A percentile compares a stretch with the other conserved stretches of the same genome.
phyloP scores from a whole-genome alignment of 805 yeast species.

The Nakazawaea ishiwadae region DNA sequence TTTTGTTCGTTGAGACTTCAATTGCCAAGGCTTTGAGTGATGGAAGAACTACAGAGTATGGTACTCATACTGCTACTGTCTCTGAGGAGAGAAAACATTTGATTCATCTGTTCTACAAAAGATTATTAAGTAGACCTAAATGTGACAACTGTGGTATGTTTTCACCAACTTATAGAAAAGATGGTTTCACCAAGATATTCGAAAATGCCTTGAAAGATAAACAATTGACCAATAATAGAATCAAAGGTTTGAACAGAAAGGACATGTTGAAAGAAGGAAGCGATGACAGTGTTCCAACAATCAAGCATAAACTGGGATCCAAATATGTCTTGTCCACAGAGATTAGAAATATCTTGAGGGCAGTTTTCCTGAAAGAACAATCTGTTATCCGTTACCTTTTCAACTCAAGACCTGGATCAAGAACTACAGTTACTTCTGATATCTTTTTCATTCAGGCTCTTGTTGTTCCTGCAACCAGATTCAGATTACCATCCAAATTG shows the following conservation, averaged over 20 bases:
- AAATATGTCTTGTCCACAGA: conserved; percentile 87
- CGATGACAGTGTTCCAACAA: conserved; percentile 36
- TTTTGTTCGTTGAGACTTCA: conserved; percentile 62
- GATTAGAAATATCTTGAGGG: conserved; percentile 70
- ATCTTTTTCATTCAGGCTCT: conserved; percentile 85
- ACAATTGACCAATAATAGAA: conserved; percentile 75
- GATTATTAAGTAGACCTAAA: conserved; percentile 68
- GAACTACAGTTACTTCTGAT: conserved; percentile 54
- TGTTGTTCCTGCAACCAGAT: conserved; percentile 94
- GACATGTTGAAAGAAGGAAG: conserved; percentile 52
- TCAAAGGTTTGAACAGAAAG: conserved; percentile 72
- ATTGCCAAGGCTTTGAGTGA: conserved; percentile 71
- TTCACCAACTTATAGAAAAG: conserved; percentile 92
- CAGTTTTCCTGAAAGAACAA: conserved; percentile 74
- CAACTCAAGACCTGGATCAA: conserved; percentile 69
- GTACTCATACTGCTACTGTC: conserved; percentile 79
- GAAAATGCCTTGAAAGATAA: conserved; percentile 82
- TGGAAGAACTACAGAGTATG: conserved; percentile 64
- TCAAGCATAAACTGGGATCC: conserved; percentile 65
- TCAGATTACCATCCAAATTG: conserved; percentile 91
- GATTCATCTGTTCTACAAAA: conserved; percentile 71
- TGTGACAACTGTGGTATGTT: conserved; percentile 97
- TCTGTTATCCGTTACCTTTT: conserved; percentile 65
- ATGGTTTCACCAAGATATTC: conserved; percentile 88
- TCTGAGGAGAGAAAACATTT: conserved; percentile 77